phyloP scores from a whole-genome alignment of 345 rosid species.

The Hypericum androsaemum region DNA sequence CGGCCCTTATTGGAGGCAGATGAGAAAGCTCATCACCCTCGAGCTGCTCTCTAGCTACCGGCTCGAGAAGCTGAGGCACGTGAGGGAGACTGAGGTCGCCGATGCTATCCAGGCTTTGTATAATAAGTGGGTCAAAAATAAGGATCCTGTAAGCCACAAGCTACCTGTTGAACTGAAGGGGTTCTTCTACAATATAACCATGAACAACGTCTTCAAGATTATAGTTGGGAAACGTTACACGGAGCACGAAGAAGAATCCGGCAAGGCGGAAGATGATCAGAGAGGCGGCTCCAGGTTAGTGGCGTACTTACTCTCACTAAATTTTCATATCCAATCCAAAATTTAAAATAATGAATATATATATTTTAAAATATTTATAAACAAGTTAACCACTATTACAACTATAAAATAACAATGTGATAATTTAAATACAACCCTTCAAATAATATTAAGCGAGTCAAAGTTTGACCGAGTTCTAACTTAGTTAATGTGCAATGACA shows the following conservation, averaged over 20 bases:
- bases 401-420: too few relatives aligned
- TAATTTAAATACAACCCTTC: too few relatives aligned
- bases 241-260: background rate
- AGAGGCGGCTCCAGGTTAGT: background rate
- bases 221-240: constrained; percentile 7
- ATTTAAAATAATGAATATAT: too few relatives aligned
- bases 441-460: too few relatives aligned
- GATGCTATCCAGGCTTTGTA: constrained; percentile 14
- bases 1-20: constrained; percentile 29
- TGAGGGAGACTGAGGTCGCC: constrained; percentile 15
- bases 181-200: background rate
- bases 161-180: too few relatives aligned
- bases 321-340: too few relatives aligned
- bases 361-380: too few relatives aligned
- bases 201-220: constrained; percentile 7
- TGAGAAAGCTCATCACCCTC: constrained; percentile 19
- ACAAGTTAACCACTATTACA: too few relatives aligned
- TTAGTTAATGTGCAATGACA: too few relatives aligned
- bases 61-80: constrained; percentile 21
- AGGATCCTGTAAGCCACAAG: background rate
- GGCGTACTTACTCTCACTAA: too few relatives aligned
- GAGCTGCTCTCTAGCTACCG: constrained; percentile 25
- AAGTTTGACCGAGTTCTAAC: too few relatives aligned
- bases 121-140: constrained; percentile 10
- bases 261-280: background rate